Percentiles rank a stretch among this genome's conserved stretches.
Conservation (phyloP, 2,329 filamentous ascomycete species). For the Lecanicillium sp. region DNA sequence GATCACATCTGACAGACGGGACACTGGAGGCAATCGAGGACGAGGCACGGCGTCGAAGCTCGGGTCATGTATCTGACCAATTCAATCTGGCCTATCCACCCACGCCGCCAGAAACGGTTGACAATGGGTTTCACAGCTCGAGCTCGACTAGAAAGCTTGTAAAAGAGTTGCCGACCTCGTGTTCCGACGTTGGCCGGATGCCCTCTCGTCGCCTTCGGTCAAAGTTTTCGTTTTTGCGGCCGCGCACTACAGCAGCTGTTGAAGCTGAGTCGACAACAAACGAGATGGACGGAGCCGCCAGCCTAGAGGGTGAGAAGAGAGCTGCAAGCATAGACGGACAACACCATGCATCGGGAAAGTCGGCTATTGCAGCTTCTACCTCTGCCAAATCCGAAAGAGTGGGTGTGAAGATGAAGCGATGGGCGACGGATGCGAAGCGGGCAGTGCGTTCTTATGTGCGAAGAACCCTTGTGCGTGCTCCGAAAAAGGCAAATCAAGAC, state of each 20-base stretch:
- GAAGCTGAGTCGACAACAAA: too few species aligned
- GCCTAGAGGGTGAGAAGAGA: too few species aligned
- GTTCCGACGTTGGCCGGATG: not conserved
- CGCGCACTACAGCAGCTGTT: not conserved
- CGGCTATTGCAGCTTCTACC: too few species aligned
- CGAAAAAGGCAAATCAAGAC: constrained; percentile 10
- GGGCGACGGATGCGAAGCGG: constrained; percentile 24
- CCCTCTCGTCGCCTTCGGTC: constrained; percentile 1
- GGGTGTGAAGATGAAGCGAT: constrained; percentile 21
- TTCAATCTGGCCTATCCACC: constrained; percentile 26
- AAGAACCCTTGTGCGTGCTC: constrained; percentile 22
- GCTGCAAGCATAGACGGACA: too few species aligned
- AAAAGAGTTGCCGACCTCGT: not conserved
- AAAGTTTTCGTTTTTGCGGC: constrained; percentile 7
- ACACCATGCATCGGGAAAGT: too few species aligned
- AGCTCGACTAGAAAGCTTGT: constrained; percentile 6
- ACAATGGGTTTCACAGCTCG: constrained; percentile 5
- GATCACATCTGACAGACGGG: not conserved
- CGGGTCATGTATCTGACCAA: constrained; percentile 20
- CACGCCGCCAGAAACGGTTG: constrained; percentile 8
- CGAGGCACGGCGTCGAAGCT: constrained; percentile 7
- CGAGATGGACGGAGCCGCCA: too few species aligned
- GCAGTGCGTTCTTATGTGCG: constrained; percentile 24
- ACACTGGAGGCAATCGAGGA: constrained; percentile 7
- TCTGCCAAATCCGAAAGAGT: constrained; percentile 14